Evolutionary conservation across 495 filamentous ascomycete genomes (phyloP).

Genomic region (Clavariopsis aquatica): DNA sequence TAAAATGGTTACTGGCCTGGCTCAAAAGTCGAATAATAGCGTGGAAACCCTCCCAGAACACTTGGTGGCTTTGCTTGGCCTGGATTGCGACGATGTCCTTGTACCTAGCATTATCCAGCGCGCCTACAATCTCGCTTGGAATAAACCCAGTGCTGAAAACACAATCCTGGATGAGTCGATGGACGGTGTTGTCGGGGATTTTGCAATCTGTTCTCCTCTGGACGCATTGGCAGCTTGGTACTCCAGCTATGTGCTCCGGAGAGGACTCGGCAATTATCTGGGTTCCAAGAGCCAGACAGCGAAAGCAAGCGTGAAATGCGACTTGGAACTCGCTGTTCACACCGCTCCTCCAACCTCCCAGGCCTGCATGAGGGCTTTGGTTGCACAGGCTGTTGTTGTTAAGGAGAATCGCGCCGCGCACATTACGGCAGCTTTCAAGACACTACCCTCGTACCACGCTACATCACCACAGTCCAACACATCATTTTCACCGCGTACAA

Average conservation of each 20-base stretch:
- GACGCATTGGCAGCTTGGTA: slow-evolving; percentile 92
- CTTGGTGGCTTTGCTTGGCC: slow-evolving; percentile 68
- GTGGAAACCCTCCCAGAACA: slow-evolving; percentile 73
- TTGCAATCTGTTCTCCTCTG: slow-evolving; percentile 80
- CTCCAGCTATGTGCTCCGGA: slow-evolving; percentile 74
- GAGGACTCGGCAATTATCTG: slow-evolving; percentile 63
- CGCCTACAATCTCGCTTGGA: slow-evolving; percentile 90
- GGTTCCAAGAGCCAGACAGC: slow-evolving; percentile 37
- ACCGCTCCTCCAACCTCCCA: slow-evolving; percentile 79
- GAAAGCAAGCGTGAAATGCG: slow-evolving; percentile 53
- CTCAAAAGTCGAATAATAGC: slow-evolving; percentile 44
- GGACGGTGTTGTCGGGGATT: slow-evolving; percentile 82
- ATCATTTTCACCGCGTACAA: slow-evolving; percentile 4
- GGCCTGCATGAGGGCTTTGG: slow-evolving; percentile 74
- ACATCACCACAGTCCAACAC: slow-evolving; percentile 29
- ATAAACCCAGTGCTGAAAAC: slow-evolving; percentile 68
- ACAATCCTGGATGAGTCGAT: slow-evolving; percentile 67
- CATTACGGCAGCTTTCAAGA: slow-evolving; percentile 57
- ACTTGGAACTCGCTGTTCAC: slow-evolving; percentile 67
- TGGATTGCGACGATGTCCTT: slow-evolving; percentile 78
- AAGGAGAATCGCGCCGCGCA: slow-evolving; percentile 55
- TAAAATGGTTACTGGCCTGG: slow-evolving; percentile 40
- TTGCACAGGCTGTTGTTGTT: slow-evolving; percentile 64
- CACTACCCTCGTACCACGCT: slow-evolving; percentile 52
- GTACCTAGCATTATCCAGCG: slow-evolving; percentile 75